Evolutionary conservation across 1,284 basidiomycete genomes (phyloP).

Genomic region (Rhodotorula glutinis): DNA sequence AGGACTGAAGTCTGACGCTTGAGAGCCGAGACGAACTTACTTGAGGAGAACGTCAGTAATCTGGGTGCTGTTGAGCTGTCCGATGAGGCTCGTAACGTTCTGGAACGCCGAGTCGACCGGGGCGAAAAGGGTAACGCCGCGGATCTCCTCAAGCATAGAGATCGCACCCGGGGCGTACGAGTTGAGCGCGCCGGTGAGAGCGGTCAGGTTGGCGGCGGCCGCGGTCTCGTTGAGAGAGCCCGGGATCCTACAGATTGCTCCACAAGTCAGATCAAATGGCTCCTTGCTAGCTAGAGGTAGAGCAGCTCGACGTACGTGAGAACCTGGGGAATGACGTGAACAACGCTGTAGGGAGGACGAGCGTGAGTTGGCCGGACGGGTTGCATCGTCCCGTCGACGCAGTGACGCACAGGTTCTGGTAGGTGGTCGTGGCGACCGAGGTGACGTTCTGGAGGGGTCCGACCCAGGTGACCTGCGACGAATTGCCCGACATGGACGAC

Average conservation of each 20-base stretch:
- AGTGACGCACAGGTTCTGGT: constrained; percentile 33
- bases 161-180: constrained; percentile 30
- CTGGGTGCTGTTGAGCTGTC: constrained; percentile 26
- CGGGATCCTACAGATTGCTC: constrained; percentile 12
- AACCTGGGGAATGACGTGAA: constrained; percentile 35
- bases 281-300: background rate
- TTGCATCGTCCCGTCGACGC: too few relatives aligned
- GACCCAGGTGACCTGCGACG: constrained; percentile 42
- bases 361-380: too few relatives aligned
- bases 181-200: constrained; percentile 32
- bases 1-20: background rate
- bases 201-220: constrained; percentile 36
- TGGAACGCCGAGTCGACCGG: constrained; percentile 45
- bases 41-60: constrained; percentile 42
- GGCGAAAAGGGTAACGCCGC: constrained; percentile 48
- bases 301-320: background rate
- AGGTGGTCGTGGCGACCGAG: constrained; percentile 11
- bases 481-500: constrained; percentile 5
- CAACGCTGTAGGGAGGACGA: constrained; percentile 5
- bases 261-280: too few relatives aligned
- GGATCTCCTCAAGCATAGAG: constrained; percentile 37
- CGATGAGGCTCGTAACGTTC: constrained; percentile 17
- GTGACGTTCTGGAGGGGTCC: constrained; percentile 37
- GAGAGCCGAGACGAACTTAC: background rate
- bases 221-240: constrained; percentile 39